Base-by-base conservation (phyloP, 805 yeast genomes). In the Saccharomycopsis sp. region DNA sequence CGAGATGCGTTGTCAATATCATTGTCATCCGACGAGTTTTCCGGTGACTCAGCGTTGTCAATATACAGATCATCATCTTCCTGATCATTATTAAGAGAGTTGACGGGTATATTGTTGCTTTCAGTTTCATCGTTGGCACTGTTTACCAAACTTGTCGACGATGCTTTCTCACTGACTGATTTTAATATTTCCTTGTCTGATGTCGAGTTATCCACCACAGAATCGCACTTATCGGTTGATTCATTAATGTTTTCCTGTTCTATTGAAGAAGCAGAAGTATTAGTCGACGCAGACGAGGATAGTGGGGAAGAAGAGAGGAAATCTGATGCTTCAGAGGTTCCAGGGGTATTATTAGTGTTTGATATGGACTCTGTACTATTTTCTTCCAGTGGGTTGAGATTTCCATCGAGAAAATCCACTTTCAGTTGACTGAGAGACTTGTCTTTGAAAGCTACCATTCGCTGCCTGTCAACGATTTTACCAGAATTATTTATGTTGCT, bases 1-100 rank as follows among this genome's bases (percentile, higher is more conserved):
- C 48, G 8, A 44, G 48, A 44, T 16, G 48, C 21, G 16, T 44
- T 63, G 46, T 15, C 48, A 5, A 44, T 44, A 5, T 44, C 21
- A 44, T 44, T 44, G 4, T 44, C 48, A 16, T 44, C 48, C 16
- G 48, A 44, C 8, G 21, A 44, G 18, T 7, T 44, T 7, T 44
- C 48, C 21, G 48, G 48, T 4, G 48, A 44, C 16, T 29, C 9
- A 29, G 12, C 12, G 12, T 29, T 12, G 37, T 29, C n/a, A n/a
- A n/a, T n/a, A n/a, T n/a, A n/a, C n/a, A n/a, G n/a, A n/a, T n/a
- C n/a, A n/a, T n/a, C n/a, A n/a, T n/a, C n/a, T n/a, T n/a, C n/a
- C n/a, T n/a, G n/a, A n/a, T n/a, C n/a, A n/a, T n/a, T n/a, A n/a
- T n/a, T n/a, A n/a, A n/a, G n/a, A n/a, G n/a, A n/a, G n/a, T n/a